phyloP scores from a whole-genome alignment of 73 alveolate species.

The Strombidium stylifer region DNA sequence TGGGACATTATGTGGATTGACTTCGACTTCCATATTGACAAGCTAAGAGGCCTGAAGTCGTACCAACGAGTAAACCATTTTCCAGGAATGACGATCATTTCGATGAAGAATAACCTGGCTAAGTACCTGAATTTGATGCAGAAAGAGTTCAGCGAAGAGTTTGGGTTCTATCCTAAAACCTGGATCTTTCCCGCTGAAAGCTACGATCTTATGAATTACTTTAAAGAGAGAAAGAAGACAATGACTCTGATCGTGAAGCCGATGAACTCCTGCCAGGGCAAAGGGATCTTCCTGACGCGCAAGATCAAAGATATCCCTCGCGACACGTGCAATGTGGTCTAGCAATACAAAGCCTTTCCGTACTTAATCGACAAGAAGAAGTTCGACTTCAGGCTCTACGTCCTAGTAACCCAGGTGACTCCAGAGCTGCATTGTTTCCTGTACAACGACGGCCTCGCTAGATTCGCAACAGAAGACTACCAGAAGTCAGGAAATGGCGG shows the following conservation, averaged over 20 bases:
- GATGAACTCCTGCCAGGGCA: constrained; percentile 73
- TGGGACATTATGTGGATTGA: constrained; percentile 74
- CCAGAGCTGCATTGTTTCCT: constrained; percentile 40
- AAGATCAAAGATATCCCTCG: constrained; percentile 61
- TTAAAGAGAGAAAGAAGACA: constrained; percentile 19
- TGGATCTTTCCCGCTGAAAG: constrained; percentile 83
- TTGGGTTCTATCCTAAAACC: constrained; percentile 76
- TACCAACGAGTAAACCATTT: constrained; percentile 90
- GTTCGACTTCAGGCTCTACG: constrained; percentile 56
- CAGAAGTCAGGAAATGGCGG: neutral
- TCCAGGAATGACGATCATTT: constrained; percentile 87
- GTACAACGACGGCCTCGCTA: constrained; percentile 53
- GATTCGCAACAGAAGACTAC: constrained; percentile 64
- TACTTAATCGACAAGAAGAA: constrained; percentile 50
- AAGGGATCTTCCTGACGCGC: constrained; percentile 78
- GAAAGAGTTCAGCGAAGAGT: constrained; percentile 66
- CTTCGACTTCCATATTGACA: constrained; percentile 61
- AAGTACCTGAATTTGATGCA: constrained; percentile 80
- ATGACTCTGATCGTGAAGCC: constrained; percentile 71
- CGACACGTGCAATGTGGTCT: constrained; percentile 54
- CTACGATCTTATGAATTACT: constrained; percentile 1
- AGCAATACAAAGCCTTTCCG: constrained; percentile 47
- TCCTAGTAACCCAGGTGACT: constrained; percentile 35
- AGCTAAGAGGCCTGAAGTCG: constrained; percentile 62
- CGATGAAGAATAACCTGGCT: constrained; percentile 90